Conservation (phyloP, 257 asterid genomes). For the Ballota nigra region DNA sequence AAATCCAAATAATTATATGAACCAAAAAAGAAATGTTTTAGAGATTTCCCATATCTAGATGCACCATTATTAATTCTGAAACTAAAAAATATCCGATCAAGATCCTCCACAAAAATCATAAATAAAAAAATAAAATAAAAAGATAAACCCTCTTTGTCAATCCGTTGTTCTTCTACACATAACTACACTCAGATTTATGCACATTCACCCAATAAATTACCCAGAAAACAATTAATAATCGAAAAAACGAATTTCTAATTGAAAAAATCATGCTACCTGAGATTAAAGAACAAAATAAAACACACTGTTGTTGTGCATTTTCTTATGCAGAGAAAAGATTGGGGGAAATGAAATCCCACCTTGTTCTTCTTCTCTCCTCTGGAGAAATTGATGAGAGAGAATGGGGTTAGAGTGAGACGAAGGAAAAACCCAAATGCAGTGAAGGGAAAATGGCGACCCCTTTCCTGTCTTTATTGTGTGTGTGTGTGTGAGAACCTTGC, state of each 20-base stretch:
- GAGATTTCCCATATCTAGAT: conserved; percentile 11
- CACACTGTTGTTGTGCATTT: no score
- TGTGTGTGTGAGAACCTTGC: conserved; percentile 43
- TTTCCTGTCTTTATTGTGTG: conserved; percentile 35
- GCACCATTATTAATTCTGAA: conserved; percentile 16
- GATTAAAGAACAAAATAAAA: conserved; percentile 1
- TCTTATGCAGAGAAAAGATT: neutral
- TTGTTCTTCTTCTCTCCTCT: conserved; percentile 41
- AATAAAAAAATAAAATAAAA: neutral
- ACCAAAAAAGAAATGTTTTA: neutral
- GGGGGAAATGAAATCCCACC: conserved; percentile 33
- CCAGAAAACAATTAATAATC: conserved; percentile 11
- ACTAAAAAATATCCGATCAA: conserved; percentile 29
- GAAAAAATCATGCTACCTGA: conserved; percentile 8
- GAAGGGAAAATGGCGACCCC: conserved; percentile 34
- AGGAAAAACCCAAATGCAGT: conserved; percentile 33
- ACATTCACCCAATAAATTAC: conserved; percentile 19
- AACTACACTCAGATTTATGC: neutral
- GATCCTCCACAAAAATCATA: neutral
- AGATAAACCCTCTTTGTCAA: conserved; percentile 14
- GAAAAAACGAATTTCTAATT: neutral
- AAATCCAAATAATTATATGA: conserved; percentile 27
- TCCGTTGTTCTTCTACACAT: neutral
- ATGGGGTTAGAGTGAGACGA: conserved; percentile 36
- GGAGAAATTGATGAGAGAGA: conserved; percentile 36